phyloP scores from a whole-genome alignment of 1,284 basidiomycete genomes.

The Ceratobasidium sp. region DNA sequence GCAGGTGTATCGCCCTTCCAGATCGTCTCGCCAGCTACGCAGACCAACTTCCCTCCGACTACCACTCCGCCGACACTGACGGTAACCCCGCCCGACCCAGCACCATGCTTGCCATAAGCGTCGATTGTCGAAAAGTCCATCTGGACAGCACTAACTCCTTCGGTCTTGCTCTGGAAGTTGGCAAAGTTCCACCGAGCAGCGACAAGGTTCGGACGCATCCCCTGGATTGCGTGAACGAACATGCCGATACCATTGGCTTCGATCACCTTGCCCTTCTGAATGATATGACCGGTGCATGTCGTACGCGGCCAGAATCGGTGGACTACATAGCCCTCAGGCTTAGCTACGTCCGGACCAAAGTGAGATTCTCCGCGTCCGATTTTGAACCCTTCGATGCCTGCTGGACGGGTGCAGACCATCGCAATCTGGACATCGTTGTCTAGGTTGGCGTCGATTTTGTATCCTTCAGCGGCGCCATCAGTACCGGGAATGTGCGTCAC shows the following conservation, averaged over 20 bases:
- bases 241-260: constrained; percentile 84
- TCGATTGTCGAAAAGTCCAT: constrained; percentile 97
- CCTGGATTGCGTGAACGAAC: constrained; percentile 97
- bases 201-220: constrained; percentile 96
- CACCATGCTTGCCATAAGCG: constrained; percentile 78
- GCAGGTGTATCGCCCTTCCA: constrained; percentile 71
- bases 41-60: constrained; percentile 79
- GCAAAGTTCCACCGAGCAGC: constrained; percentile 97
- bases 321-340: constrained; percentile 89
- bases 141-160: constrained; percentile 87
- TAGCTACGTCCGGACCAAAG: constrained; percentile 82
- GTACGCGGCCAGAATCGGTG: constrained; percentile 93
- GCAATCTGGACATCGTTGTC: constrained; percentile 85
- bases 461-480: constrained; percentile 78
- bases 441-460: constrained; percentile 85
- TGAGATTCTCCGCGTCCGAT: constrained; percentile 89
- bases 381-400: constrained; percentile 89
- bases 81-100: constrained; percentile 81
- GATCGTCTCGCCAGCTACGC: constrained; percentile 78
- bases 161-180: constrained; percentile 81
- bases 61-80: constrained; percentile 91
- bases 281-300: constrained; percentile 76
- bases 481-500: constrained; percentile 78
- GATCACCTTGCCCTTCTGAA: constrained; percentile 77
- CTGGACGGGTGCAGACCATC: constrained; percentile 78